phyloP scores from a whole-genome alignment of 1,284 basidiomycete genomes.

The Schizophyllum commune region DNA sequence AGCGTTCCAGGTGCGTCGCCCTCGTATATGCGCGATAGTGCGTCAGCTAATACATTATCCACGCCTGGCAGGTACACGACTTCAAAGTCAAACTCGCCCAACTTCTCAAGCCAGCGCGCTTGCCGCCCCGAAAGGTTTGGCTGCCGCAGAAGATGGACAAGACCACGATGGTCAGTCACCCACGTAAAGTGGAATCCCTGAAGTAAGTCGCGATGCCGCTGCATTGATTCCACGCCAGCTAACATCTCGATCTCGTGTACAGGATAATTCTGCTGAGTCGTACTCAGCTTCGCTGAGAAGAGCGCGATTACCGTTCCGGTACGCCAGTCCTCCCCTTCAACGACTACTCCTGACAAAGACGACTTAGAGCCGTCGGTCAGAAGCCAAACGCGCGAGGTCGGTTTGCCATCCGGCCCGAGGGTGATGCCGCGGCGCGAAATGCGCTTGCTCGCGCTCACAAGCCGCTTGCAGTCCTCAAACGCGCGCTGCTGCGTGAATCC shows the following conservation, averaged over 20 bases:
- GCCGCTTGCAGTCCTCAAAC: slow-evolving; percentile 13
- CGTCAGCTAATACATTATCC: no score
- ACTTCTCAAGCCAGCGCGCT: no score
- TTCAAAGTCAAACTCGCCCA: no score
- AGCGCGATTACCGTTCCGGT: slow-evolving; percentile 16
- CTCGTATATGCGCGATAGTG: no score
- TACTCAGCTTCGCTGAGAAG: slow-evolving; percentile 22
- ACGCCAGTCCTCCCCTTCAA: slow-evolving; percentile 6
- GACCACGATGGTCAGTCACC: no score
- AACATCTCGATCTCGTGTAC: slow-evolving; percentile 23
- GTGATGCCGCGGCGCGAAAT: background rate
- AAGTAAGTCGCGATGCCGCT: slow-evolving; percentile 15
- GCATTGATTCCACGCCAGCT: slow-evolving; percentile 18
- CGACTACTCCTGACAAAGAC: no score
- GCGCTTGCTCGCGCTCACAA: background rate
- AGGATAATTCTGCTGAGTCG: slow-evolving; percentile 23
- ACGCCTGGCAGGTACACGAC: no score
- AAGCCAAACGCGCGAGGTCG: slow-evolving; percentile 1
- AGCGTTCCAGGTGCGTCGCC: no score
- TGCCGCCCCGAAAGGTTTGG: no score
- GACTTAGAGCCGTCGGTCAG: no score
- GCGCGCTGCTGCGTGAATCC: no score
- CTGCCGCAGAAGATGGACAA: no score
- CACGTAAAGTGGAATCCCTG: slow-evolving; percentile 14
- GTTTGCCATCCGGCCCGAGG: background rate